Evolutionary conservation across 768 basidiomycete species (phyloP), one percentile per base, ranked within the genome.

Genomic region (Boletus insuetus): DNA sequence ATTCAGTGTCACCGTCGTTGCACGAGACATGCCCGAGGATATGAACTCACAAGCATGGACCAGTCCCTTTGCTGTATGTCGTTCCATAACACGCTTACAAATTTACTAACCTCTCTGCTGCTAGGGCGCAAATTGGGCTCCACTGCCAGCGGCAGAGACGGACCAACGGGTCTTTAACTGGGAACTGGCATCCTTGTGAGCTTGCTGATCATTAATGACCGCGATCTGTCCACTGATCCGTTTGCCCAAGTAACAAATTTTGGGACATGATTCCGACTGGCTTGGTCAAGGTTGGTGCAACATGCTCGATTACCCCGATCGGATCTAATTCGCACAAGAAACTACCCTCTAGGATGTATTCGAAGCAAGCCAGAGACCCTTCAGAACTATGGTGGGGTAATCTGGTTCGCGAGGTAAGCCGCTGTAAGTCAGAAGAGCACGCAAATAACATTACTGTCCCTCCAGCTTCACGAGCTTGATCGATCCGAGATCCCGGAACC

Each of bases 11-110:
- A 71, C 69, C 0, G 56, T 74, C 41, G 58, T 75, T 5, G 74
- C 74, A 45, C 64, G 73, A 51, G 74, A 75, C 51, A 73, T 75
- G 67, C 72, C 73, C 3, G 58, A 69, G 43, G 67, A 71, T 42
- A 66, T 64, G 60, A 69, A 69, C 43, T 79, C 77, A 4, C 76
- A 78, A 49, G 76, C 71, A 5, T 80, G 76, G 68, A 71, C 79
- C 10, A 80, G 76, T 51, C 80, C 80, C n/a, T 81, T 79, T 67
- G 79, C 80, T 54, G 78, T 79, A 53, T 49, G 75, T 65, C 22
- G 22, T 44, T 19, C 16, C 40, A 39, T 31, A 7, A 20, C 26
- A 44, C 11, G 2, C 43, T 42, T 19, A 59, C 17, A 37, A 37
- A 24, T 5, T 24, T 24, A 24, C 32, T 22, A 7, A 19, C 40